phyloP scores from a whole-genome alignment of 768 basidiomycete species.

The Coprinopsis sp. region DNA sequence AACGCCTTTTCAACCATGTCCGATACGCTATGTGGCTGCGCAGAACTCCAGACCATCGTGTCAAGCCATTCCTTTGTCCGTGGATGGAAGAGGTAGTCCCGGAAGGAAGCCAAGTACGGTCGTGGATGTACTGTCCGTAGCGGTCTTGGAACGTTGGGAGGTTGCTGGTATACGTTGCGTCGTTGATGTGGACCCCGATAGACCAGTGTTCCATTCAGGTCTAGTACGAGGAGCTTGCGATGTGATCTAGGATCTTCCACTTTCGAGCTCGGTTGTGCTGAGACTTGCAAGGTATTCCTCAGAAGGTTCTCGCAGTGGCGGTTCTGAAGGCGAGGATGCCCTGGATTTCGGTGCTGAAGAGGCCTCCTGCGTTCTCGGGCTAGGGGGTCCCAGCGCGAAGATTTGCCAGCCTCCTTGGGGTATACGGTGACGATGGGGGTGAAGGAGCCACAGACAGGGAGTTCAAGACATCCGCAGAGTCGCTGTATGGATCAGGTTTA shows the following conservation, averaged over 20 bases:
- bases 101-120: constrained; percentile 62
- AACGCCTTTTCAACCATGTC: constrained; percentile 67
- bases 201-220: constrained; percentile 73
- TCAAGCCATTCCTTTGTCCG: constrained; percentile 66
- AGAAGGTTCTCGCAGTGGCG: constrained; percentile 19
- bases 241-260: constrained; percentile 21
- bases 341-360: constrained; percentile 1
- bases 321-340: constrained; percentile 4
- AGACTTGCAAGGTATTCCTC: constrained; percentile 28
- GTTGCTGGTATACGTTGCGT: constrained; percentile 20
- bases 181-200: constrained; percentile 44
- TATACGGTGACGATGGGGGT: background rate
- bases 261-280: constrained; percentile 24
- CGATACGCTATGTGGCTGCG: constrained; percentile 72
- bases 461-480: background rate
- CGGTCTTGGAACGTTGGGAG: constrained; percentile 19
- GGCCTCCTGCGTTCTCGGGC: background rate
- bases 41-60: constrained; percentile 87
- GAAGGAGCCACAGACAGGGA: background rate
- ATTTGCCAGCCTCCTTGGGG: too few relatives aligned
- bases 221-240: constrained; percentile 69
- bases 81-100: constrained; percentile 58
- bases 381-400: background rate
- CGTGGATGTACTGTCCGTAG: constrained; percentile 47
- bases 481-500: constrained; percentile 21